A percentile compares a stretch with the other conserved stretches of the same genome.
Conservation (phyloP, 23 red algal species). For the Chondrus crispus region DNA sequence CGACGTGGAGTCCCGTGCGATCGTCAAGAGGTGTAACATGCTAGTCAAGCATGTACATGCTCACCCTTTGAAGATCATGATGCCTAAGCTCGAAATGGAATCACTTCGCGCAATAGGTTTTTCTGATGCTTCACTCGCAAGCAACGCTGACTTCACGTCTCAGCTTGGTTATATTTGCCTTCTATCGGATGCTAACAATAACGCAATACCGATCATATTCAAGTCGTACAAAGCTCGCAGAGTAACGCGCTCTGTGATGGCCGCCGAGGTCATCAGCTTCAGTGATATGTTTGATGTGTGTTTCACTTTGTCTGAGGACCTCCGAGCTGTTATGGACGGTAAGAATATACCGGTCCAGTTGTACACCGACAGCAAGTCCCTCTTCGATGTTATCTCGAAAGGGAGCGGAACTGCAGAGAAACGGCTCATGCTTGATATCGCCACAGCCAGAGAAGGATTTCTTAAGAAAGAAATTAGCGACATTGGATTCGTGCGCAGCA, state of each 20-base stretch:
- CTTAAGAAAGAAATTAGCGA: neutral
- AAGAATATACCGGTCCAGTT: neutral
- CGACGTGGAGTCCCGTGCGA: neutral
- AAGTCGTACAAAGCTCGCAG: neutral
- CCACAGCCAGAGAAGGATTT: neutral
- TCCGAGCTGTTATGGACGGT: neutral
- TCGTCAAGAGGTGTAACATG: neutral
- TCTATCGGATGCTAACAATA: neutral
- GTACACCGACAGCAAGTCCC: neutral
- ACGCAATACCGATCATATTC: neutral
- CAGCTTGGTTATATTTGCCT: neutral
- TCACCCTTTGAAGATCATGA: neutral
- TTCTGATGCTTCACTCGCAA: neutral
- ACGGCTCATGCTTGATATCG: neutral
- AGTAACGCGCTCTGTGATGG: neutral
- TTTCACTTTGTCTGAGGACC: neutral
- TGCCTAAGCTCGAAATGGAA: neutral
- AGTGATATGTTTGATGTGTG: neutral
- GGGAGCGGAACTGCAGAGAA: neutral
- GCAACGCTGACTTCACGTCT: neutral
- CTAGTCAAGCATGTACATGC: neutral
- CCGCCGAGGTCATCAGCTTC: neutral
- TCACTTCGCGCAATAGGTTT: neutral
- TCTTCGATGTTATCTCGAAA: neutral
- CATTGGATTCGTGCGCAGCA: neutral